Evolutionary conservation across 805 yeast genomes (phyloP), one percentile per base, ranked within the genome.

Genomic region (Candida hungchunana): DNA sequence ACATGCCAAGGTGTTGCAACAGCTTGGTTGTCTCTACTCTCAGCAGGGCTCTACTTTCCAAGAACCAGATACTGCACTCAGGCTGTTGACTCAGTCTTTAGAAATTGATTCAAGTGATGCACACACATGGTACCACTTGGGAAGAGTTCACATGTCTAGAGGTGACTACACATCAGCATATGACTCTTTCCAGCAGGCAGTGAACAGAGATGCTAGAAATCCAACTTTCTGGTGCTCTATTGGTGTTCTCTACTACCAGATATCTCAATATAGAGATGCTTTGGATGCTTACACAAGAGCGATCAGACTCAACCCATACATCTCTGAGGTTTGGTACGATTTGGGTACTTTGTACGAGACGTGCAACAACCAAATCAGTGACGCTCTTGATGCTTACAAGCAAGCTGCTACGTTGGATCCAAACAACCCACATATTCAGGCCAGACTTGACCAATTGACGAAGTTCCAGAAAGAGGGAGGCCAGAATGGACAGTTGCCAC

Each of bases 141-240:
- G 98, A 32, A 77, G 97, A 48, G 95, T 94, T 45, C 95, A 90
- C 66, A 90, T 93, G 97, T 82, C 95, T 26, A 77, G 90, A 53
- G 88, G 85, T 47, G 96, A 90, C 60, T 93, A 88, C 66, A 82
- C 93, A 42, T 88, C 93, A 32, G 97, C 98, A 2, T 93, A 90
- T 62, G 97, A 93, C 57, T 94, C 97, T 0, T 93, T 90, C 75
- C 98, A 93, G 66, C 97, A 89, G 59, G 97, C 97, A 10, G 98
- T 93, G 40, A 93, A 93, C 60, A 75, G 96, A 45, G 97, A 93
- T 61, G 82, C 95, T 25, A 75, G 97, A 59, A 93, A 93, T 60
- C 97, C 98, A 39, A 93, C 97, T 2, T 93, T 93, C 68, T 93
- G 98, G 98, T 84, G 94, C 51, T 81, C 89, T 22, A 83, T 84